These are phyloP conservation scores for Boletus vinaceobasis DNA, from an alignment of 768 basidiomycete species.

Conservation along the genomic window DNA sequence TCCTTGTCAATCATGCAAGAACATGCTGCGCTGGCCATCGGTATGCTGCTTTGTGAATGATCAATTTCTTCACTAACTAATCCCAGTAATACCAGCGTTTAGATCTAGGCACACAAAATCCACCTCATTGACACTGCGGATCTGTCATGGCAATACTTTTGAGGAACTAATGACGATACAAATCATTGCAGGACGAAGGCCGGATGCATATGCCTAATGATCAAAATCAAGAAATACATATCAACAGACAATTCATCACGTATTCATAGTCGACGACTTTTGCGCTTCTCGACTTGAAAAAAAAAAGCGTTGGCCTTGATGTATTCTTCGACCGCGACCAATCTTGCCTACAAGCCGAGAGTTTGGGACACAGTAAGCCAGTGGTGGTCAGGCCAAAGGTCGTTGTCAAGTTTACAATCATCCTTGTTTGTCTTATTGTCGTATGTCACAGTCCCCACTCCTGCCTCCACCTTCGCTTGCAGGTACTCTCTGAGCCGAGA, in stretches of 20 bases:
- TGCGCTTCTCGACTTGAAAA: not conserved
- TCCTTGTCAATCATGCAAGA: not conserved
- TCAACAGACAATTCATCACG: not conserved
- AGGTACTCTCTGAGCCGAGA: conserved; percentile 8
- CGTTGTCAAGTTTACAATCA: conserved; percentile 21
- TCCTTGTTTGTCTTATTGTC: conserved; percentile 12
- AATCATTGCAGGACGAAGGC: not conserved
- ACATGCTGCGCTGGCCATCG: not conserved
- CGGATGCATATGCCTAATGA: not conserved
- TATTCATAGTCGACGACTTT: not conserved
- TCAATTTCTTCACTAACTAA: not conserved
- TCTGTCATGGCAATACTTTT: not conserved
- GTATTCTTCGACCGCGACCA: not conserved
- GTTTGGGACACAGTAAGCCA: conserved; percentile 23
- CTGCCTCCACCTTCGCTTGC: conserved; percentile 13
- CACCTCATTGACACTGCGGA: not conserved
- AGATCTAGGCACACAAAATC: not conserved
- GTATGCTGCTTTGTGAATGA: not conserved
- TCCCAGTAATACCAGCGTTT: not conserved
- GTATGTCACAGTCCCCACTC: conserved; percentile 7
- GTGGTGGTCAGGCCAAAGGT: conserved; percentile 22
- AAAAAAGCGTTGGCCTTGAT: not conserved
- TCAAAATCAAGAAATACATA: not conserved
- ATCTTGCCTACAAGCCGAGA: conserved; percentile 15
- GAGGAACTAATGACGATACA: not conserved